These are phyloP conservation scores for Straminergon stramineum DNA, from an alignment of 225 moss, liverwort and hornwort species.

Conservation along the genomic window DNA sequence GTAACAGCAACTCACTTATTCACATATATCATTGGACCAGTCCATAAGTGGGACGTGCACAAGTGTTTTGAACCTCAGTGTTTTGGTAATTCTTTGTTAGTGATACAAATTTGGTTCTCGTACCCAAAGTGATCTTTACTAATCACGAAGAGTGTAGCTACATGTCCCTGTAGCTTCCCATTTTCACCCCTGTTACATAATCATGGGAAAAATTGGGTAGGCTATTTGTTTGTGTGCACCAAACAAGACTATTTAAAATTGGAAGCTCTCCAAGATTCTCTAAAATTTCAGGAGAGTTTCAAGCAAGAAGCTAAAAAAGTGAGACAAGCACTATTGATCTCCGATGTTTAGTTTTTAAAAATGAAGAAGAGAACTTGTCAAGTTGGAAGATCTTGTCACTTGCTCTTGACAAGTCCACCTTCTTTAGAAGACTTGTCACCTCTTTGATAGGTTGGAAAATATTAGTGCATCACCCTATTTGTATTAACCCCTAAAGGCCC, in stretches of 20 bases:
- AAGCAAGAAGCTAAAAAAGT: no score
- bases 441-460: accelerated
- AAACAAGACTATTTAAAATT: background rate
- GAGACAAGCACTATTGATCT: background rate
- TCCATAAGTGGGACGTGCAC: background rate
- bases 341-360: no score
- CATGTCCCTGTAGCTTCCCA: background rate
- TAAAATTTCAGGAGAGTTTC: background rate
- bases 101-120: background rate
- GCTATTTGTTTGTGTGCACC: background rate
- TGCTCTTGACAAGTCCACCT: accelerated
- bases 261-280: background rate
- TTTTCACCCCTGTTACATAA: background rate
- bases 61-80: background rate
- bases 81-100: background rate
- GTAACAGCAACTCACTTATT: no score
- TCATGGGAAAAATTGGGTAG: background rate
- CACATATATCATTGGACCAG: background rate
- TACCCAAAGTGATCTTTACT: background rate
- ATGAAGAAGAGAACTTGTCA: background rate
- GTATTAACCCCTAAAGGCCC: no score
- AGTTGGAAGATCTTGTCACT: background rate
- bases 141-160: background rate
- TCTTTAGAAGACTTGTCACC: no score
- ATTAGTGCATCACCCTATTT: background rate